Evolutionary conservation across 257 asterid species (phyloP).

Genomic region (Petunia secreta): DNA sequence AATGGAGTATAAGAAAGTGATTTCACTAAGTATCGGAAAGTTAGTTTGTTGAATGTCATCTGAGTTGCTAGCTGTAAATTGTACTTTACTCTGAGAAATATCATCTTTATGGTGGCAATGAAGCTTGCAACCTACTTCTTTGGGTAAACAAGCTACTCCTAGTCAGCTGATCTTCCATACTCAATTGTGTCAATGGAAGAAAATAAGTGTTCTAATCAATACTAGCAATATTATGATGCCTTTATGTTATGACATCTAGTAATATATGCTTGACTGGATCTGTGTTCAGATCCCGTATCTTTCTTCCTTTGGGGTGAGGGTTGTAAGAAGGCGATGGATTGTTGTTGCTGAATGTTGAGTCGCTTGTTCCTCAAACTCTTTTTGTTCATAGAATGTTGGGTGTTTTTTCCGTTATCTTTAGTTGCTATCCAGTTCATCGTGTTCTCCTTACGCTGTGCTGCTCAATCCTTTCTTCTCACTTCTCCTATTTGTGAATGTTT

Average conservation of each 20-base stretch:
- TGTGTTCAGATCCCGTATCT: neutral
- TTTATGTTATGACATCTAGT: conserved; percentile 12
- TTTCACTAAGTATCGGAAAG: neutral
- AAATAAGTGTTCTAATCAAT: neutral
- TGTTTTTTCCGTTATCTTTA: neutral
- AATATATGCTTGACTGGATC: neutral
- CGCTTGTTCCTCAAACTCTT: neutral
- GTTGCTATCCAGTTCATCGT: neutral
- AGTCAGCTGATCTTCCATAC: neutral
- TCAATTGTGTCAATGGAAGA: conserved; percentile 1
- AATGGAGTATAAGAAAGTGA: conserved; percentile 8
- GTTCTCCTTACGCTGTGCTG: conserved; percentile 12
- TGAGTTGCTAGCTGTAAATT: conserved; percentile 13
- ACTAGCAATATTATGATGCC: neutral
- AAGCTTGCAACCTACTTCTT: neutral
- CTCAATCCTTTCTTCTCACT: conserved; percentile 26
- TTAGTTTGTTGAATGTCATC: neutral
- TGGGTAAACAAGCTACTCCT: neutral
- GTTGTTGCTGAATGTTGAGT: conserved; percentile 11
- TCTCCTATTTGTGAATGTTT: conserved; percentile 14
- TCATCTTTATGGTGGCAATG: neutral
- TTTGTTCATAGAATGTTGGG: neutral
- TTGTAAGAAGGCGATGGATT: neutral
- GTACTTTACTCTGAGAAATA: neutral
- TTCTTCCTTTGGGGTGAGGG: conserved; percentile 5